Evolutionary conservation across 2,329 filamentous ascomycete genomes (phyloP).

Genomic region (Chaetomium globosum): DNA sequence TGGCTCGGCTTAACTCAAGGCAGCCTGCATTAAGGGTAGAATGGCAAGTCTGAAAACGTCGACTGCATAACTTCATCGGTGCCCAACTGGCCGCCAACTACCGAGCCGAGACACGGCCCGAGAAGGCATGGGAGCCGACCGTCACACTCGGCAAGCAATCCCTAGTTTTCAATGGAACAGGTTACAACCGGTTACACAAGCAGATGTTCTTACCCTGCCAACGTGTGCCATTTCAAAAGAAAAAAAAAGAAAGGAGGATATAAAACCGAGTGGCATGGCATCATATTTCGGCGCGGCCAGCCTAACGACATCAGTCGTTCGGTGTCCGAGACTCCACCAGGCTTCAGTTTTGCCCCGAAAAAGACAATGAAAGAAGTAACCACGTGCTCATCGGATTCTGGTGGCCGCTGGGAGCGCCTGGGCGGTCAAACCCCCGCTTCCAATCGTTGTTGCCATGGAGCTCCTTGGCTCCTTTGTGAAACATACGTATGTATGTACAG

Average conservation of each 20-base stretch:
- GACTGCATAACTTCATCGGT: not conserved
- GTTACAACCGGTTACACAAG: not conserved
- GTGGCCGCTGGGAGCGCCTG: not conserved
- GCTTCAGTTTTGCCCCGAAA: not conserved
- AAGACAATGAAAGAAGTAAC: not conserved
- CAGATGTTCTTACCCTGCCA: not conserved
- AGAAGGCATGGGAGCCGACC: not conserved
- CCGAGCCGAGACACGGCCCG: constrained; percentile 6
- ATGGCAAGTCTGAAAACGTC: not conserved
- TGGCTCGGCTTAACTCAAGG: not conserved
- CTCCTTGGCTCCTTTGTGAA: not conserved
- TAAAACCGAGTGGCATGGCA: no score
- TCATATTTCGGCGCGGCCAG: not conserved
- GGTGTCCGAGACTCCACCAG: not conserved
- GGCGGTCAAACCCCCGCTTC: not conserved
- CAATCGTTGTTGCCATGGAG: not conserved
- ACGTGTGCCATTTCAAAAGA: not conserved
- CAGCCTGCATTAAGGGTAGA: not conserved
- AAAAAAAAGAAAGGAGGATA: not conserved
- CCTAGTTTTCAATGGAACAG: not conserved
- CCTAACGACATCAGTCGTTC: not conserved
- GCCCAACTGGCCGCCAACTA: not conserved
- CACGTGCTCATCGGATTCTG: not conserved
- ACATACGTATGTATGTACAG: not conserved
- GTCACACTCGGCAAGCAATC: not conserved